Conservation (phyloP, 495 filamentous ascomycete genomes). For the Filosporella fistucella region DNA sequence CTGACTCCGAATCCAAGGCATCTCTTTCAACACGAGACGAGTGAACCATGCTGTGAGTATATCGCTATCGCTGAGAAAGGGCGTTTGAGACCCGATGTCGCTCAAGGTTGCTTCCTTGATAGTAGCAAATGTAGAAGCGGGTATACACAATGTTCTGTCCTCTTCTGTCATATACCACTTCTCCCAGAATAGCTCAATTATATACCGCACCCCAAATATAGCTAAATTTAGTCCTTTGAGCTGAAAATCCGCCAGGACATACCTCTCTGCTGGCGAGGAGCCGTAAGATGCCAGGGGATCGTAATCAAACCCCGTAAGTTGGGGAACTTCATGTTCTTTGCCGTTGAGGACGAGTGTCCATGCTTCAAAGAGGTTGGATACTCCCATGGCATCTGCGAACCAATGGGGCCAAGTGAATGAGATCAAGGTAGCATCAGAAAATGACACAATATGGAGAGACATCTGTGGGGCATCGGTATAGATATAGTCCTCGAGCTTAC, state of each 20-base stretch:
- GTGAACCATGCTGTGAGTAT: constrained; percentile 26
- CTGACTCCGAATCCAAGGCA: constrained; percentile 12
- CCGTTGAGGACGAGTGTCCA: constrained; percentile 36
- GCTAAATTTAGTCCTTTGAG: constrained; percentile 24
- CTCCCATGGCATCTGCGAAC: constrained; percentile 41
- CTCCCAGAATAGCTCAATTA: neutral
- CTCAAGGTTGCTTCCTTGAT: neutral
- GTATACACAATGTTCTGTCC: neutral
- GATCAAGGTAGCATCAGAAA: constrained; percentile 43
- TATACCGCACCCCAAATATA: constrained; percentile 26
- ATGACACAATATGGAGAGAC: constrained; percentile 41
- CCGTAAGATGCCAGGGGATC: constrained; percentile 27
- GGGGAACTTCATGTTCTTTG: constrained; percentile 32
- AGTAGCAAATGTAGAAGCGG: neutral
- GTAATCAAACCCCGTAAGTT: constrained; percentile 25
- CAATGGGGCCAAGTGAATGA: constrained; percentile 42
- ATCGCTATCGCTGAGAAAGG: constrained; percentile 30
- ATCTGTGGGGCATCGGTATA: constrained; percentile 38
- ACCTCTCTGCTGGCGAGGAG: constrained; percentile 16
- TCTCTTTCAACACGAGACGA: constrained; percentile 18
- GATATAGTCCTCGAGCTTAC: constrained; percentile 35
- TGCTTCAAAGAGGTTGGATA: constrained; percentile 27
- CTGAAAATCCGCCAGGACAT: constrained; percentile 19
- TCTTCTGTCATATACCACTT: constrained; percentile 19
- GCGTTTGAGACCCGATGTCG: neutral